A percentile compares a stretch with the other conserved stretches of the same genome.
Conservation (phyloP, 2,329 filamentous ascomycete species). For the Lecanosticta acicola region DNA sequence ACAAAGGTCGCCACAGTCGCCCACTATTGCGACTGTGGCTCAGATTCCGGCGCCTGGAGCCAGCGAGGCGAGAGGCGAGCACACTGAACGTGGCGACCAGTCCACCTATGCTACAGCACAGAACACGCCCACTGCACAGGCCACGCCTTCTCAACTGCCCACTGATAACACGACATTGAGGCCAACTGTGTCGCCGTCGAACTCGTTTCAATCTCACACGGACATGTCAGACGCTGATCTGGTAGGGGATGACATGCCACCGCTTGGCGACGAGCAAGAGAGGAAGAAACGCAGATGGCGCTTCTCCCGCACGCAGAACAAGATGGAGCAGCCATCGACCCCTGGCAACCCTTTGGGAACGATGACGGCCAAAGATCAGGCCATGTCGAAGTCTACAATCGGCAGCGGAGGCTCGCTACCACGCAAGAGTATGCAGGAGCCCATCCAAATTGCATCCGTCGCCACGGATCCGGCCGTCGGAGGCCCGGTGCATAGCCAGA, state of each 20-base stretch:
- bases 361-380: slow-evolving; percentile 27
- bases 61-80: slow-evolving; percentile 1
- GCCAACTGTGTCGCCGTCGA: slow-evolving; percentile 66
- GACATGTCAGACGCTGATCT: slow-evolving; percentile 78
- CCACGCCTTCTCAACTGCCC: slow-evolving; percentile 72
- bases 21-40: no score
- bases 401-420: slow-evolving; percentile 26
- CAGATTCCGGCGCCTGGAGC: no score
- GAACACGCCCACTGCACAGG: slow-evolving; percentile 51
- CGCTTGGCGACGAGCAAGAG: slow-evolving; percentile 40
- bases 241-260: slow-evolving; percentile 52
- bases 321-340: slow-evolving; percentile 22
- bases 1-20: background rate
- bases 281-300: slow-evolving; percentile 70
- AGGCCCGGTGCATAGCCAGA: slow-evolving; percentile 12
- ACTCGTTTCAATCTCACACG: slow-evolving; percentile 71
- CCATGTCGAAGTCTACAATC: slow-evolving; percentile 30
- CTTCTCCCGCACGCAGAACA: slow-evolving; percentile 47
- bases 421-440: slow-evolving; percentile 29
- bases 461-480: slow-evolving; percentile 18
- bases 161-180: slow-evolving; percentile 47
- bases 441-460: slow-evolving; percentile 16
- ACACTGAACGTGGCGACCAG: slow-evolving; percentile 27
- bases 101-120: slow-evolving; percentile 38
- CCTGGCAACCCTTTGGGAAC: slow-evolving; percentile 27